Conservation (phyloP, 306 rosid genomes). For the Cucurbita maxima region DNA sequence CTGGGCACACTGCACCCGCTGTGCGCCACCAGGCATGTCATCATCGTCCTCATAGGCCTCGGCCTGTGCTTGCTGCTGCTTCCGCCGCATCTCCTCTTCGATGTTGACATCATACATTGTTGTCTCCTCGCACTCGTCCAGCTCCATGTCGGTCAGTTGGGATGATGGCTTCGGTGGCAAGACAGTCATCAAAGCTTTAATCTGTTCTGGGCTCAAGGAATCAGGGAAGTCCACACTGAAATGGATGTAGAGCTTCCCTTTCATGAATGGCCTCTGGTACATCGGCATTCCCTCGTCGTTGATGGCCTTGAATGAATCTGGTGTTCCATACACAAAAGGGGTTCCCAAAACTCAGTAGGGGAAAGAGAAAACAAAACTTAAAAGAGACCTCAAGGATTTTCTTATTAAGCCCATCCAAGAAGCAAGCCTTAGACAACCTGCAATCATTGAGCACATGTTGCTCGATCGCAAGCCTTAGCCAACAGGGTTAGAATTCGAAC, state of each 20-base stretch:
- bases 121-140: conserved; percentile 91
- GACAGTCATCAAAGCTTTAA: conserved; percentile 41
- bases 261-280: conserved; percentile 87
- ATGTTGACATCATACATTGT: conserved; percentile 75
- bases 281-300: conserved; percentile 91
- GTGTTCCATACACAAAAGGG: neutral
- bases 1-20: conserved; percentile 16
- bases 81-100: conserved; percentile 79
- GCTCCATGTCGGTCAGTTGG: conserved; percentile 66
- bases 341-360: neutral
- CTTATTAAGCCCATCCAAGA: too few species aligned
- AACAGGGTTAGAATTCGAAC: too few species aligned
- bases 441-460: too few species aligned
- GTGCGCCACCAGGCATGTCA: conserved; percentile 22
- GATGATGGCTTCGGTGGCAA: conserved; percentile 48
- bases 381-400: too few species aligned
- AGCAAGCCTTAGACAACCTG: too few species aligned
- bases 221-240: conserved; percentile 84
- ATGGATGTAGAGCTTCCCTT: conserved; percentile 83
- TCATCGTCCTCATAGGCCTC: conserved; percentile 85
- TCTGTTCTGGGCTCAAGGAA: conserved; percentile 40
- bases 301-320: conserved; percentile 77
- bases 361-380: neutral
- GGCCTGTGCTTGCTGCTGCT: conserved; percentile 30
- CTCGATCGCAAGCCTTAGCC: too few species aligned